Base-by-base conservation (phyloP, 108 stramenopile species). In the Fistulifera solaris region DNA sequence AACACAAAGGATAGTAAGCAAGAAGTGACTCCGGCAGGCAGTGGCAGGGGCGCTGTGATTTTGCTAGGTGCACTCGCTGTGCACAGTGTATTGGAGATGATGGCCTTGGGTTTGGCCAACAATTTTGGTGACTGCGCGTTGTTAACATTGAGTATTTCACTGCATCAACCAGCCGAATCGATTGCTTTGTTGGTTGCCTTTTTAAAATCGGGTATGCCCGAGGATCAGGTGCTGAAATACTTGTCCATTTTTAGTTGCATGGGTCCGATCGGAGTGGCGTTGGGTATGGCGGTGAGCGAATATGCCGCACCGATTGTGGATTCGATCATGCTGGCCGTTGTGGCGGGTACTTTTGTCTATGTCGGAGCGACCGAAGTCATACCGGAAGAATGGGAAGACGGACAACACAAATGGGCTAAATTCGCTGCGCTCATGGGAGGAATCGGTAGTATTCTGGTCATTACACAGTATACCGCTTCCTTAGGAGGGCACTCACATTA, bases 281-380 rank as follows among this genome's bases (percentile, higher is more conserved):
- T 87, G 38, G 94, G 94, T 24, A 84, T 92, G 80, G 86, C 80
- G 1, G 85, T 95, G 47, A 88, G 92, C 57, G 73, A 75, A 55
- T 88, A 87, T 69, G 91, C 91, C 2, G 74, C 82, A 8, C 91
- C 91, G n/a, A 65, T 89, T 54, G 83, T 93, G 21, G 91, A 96
- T 71, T 78, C 95, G n/a, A 73, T 87, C 22, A 87, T 96, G 87
- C 66, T 96, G 52, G 95, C 97, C 11, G 60, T 95, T 54, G 94
- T 96, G 27, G 97, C 97, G 14, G 97, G 97, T 60, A 98, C 97
- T 6, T 98, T 98, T 68, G 77, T 98, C n/a, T 98, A 98, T 71
- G 97, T 98, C 13, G 97, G 97, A 35, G 94, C 95, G 6, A 94
- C 95, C 1, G 97, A 98, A 69, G 95, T 95, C 15, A 94, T 95